Base-by-base conservation (phyloP, 768 basidiomycete genomes). In the Pleurotus ostreatus region DNA sequence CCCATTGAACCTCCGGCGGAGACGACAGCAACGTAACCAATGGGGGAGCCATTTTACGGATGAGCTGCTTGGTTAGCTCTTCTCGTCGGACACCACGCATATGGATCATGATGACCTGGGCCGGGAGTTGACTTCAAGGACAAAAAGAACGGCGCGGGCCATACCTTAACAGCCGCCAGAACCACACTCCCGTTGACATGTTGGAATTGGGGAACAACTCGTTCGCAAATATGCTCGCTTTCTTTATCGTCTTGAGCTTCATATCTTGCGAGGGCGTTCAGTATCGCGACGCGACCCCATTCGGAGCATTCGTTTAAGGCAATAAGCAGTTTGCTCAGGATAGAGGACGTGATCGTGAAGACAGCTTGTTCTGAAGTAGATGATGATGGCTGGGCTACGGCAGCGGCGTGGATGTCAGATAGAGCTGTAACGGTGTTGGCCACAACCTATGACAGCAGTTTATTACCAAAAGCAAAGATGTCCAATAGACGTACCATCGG, bases 1-100 rank as follows among this genome's bases (percentile, higher is more conserved):
- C 96, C 94, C 96, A 99, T 71, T 99, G 97, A 0, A 98, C 92
- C 66, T 99, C 97, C 0, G 96, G 94, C 2, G 94, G 93, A 1
- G 95, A 94, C 1, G 96, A 97, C 2, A 99, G 83, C 9, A 99
- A 83, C 0, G 97, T 99, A 22, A 99, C 96, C 18, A 88, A 72
- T 18, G 97, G 97, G 4, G 96, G 97, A 1, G 94, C 95, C 95
- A 98, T 97, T 76, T 99, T 99, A 46, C 92, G 84, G 26, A 96
- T 76, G 18, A 98, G 80, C 56, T 89, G 85, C 63, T 89, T 92
- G 49, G 85, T 77, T 57, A 98, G 81, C 5, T 94, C 93, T 51
- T 95, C 93, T 55, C 92, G 74, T 37, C 74, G 77, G 16, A 97
- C 89, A 34, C 79, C 73, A 40, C 90, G 88, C 78, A 98, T 90